These are phyloP conservation scores for Rhizophora apiculata DNA, from an alignment of 345 rosid species.

Conservation along the genomic window DNA sequence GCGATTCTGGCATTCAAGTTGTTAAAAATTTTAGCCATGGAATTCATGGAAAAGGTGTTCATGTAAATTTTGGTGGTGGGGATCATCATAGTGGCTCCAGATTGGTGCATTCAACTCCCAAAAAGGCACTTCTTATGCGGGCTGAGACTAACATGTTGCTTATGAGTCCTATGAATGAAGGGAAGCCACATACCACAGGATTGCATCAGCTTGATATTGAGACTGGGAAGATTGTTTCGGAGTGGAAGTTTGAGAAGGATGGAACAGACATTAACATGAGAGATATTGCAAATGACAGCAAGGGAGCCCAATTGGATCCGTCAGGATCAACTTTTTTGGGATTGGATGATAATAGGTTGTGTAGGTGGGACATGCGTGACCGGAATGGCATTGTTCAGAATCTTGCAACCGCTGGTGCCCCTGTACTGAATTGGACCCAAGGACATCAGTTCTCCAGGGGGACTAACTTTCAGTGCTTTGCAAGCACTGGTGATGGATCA, in stretches of 20 bases:
- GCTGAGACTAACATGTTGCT: constrained; percentile 97
- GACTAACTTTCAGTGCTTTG: constrained; percentile 96
- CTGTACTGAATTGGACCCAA: constrained; percentile 86
- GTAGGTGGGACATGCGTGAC: constrained; percentile 99
- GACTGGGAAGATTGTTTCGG: constrained; percentile 80
- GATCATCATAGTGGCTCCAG: constrained; percentile 31
- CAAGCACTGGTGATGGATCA: constrained; percentile 97
- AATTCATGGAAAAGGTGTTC: constrained; percentile 90
- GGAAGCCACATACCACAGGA: constrained; percentile 63
- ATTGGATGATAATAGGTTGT: constrained; percentile 87
- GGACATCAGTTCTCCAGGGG: constrained; percentile 99
- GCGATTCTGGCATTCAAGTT: constrained; percentile 87
- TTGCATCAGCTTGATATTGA: constrained; percentile 97
- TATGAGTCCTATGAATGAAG: constrained; percentile 83
- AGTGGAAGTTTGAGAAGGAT: constrained; percentile 97
- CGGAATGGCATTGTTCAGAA: constrained; percentile 84
- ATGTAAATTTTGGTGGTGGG: constrained; percentile 66
- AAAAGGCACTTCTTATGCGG: constrained; percentile 88
- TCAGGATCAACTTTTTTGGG: constrained; percentile 94
- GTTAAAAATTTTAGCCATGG: constrained; percentile 89
- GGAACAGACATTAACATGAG: constrained; percentile 92
- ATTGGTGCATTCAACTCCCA: constrained; percentile 59
- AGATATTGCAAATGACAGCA: constrained; percentile 87
- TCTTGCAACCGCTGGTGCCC: constrained; percentile 59
- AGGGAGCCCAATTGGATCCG: constrained; percentile 94